Conservation (phyloP, 805 yeast species). For the Lachancea thermotolerans region DNA sequence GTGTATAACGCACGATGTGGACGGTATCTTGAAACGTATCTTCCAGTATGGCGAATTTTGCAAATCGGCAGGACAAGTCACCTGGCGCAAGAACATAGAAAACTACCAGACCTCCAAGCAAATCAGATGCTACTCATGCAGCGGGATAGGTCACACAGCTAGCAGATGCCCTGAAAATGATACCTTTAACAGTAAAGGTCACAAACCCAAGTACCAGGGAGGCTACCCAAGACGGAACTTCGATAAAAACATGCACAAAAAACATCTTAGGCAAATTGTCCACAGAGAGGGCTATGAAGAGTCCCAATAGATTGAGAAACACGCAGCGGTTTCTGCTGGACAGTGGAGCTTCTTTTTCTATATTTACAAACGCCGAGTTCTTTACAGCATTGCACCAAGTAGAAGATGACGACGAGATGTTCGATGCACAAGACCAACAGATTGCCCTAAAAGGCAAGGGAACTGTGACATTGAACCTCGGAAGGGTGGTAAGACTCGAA, state of each 20-base stretch:
- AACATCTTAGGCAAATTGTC: neutral
- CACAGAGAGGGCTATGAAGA: neutral
- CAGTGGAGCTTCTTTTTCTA: neutral
- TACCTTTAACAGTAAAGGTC: too few species aligned
- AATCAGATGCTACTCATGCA: neutral
- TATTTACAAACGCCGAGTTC: neutral
- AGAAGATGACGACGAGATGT: neutral
- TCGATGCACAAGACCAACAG: neutral
- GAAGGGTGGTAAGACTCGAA: conserved; percentile 1
- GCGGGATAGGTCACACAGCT: neutral
- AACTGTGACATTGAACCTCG: neutral
- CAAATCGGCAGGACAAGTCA: neutral
- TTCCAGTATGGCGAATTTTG: neutral
- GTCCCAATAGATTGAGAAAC: neutral
- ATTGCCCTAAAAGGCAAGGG: neutral
- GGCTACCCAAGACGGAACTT: neutral
- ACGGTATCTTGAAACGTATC: neutral
- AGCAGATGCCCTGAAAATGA: neutral
- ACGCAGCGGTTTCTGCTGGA: neutral
- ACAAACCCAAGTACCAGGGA: neutral
- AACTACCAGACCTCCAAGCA: neutral
- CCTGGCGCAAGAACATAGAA: neutral
- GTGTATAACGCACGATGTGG: neutral
- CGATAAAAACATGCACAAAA: neutral
- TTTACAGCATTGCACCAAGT: neutral